Evolutionary conservation across 192 early-diverging fungal species (phyloP).

Genomic region (Gaertneriomyces semiglobifer): DNA sequence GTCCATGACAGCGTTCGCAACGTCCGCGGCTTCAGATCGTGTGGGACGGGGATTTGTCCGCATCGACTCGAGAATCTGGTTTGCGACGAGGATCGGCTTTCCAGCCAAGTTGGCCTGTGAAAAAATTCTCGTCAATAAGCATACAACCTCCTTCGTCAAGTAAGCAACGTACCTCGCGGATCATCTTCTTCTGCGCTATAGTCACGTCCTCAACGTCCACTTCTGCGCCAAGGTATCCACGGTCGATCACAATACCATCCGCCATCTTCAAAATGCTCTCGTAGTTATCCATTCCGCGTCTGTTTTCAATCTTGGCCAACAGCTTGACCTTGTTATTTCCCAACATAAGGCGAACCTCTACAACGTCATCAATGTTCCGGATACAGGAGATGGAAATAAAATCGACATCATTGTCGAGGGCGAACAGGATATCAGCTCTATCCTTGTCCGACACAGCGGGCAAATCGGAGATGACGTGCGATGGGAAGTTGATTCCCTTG

Average conservation of each 20-base stretch:
- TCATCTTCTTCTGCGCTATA: slow-evolving; percentile 60
- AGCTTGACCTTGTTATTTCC: slow-evolving; percentile 56
- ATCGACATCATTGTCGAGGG: slow-evolving; percentile 44
- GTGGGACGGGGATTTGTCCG: slow-evolving; percentile 48
- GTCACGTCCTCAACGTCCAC: slow-evolving; percentile 55
- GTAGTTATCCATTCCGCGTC: slow-evolving; percentile 55
- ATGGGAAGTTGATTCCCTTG: slow-evolving; percentile 61
- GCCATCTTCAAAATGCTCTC: slow-evolving; percentile 50
- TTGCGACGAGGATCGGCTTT: slow-evolving; percentile 56
- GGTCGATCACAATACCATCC: slow-evolving; percentile 60
- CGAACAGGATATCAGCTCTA: slow-evolving; percentile 49
- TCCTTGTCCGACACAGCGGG: slow-evolving; percentile 54
- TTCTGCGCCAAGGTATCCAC: slow-evolving; percentile 59
- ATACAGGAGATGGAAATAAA: slow-evolving; percentile 59
- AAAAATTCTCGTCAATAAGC: not conserved
- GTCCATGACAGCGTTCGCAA: slow-evolving; percentile 61
- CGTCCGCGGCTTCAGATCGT: slow-evolving; percentile 45
- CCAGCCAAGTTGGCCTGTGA: slow-evolving; percentile 49
- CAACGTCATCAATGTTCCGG: slow-evolving; percentile 52
- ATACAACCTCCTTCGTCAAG: not conserved
- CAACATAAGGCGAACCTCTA: slow-evolving; percentile 48
- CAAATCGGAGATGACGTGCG: slow-evolving; percentile 50
- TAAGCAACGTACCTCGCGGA: slow-evolving; percentile 33
- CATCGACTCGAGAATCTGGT: slow-evolving; percentile 64
- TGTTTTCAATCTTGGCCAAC: slow-evolving; percentile 61